Evolutionary conservation across 495 filamentous ascomycete species (phyloP).

Genomic region (Aspergillus coremiiformis): DNA sequence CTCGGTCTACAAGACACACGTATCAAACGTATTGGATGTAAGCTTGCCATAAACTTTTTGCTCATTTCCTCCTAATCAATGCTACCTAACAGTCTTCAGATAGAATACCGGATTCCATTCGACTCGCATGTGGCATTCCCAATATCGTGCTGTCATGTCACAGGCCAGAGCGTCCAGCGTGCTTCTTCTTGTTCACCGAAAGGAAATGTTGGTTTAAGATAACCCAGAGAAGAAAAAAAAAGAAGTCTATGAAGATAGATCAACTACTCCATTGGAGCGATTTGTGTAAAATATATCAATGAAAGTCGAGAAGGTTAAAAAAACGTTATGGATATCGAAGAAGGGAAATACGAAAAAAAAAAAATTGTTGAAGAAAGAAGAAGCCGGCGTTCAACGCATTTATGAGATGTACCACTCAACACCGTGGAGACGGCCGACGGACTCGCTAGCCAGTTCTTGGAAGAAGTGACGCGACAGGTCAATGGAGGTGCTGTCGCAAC

Average conservation of each 20-base stretch:
- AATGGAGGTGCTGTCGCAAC: conserved; percentile 45
- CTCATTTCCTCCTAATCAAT: neutral
- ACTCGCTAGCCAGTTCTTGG: conserved; percentile 22
- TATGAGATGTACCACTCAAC: conserved; percentile 35
- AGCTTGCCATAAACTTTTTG: neutral
- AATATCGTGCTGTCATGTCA: neutral
- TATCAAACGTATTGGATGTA: neutral
- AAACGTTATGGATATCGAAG: neutral
- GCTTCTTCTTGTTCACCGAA: neutral
- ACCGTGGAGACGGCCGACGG: conserved; percentile 25
- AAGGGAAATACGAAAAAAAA: neutral
- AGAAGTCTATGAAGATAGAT: conserved; percentile 10
- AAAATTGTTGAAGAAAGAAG: neutral
- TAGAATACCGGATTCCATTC: conserved; percentile 2
- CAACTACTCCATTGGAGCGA: neutral
- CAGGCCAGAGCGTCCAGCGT: neutral
- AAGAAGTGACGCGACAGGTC: conserved; percentile 43
- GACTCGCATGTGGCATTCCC: neutral
- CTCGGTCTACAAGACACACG: too few species aligned
- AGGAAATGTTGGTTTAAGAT: neutral
- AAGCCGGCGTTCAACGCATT: conserved; percentile 13
- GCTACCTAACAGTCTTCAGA: neutral
- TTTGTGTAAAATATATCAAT: neutral
- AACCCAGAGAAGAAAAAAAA: conserved; percentile 3
- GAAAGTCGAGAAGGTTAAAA: conserved; percentile 4